A percentile compares a stretch with the other conserved stretches of the same genome.
phyloP scores from a whole-genome alignment of 495 filamentous ascomycete genomes.

The Penicillium egyptiacum region DNA sequence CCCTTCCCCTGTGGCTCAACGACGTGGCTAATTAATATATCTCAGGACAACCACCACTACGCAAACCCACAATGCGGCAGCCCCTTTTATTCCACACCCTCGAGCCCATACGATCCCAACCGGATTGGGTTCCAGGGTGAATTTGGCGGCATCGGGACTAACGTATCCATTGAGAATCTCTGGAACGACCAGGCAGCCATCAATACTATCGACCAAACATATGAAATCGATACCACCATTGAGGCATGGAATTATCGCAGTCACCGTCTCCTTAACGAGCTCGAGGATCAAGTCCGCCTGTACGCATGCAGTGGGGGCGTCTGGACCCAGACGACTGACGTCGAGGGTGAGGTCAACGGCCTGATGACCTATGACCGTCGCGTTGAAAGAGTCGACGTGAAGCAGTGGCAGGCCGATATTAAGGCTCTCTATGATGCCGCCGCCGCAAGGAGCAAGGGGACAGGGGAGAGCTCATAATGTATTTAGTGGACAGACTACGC shows the following conservation, averaged over 20 bases:
- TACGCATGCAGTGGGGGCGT: constrained; percentile 60
- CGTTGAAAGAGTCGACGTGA: constrained; percentile 51
- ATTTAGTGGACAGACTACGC: not conserved
- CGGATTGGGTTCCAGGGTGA: constrained; percentile 69
- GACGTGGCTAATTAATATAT: constrained; percentile 4
- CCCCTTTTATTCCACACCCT: constrained; percentile 57
- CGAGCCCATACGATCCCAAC: constrained; percentile 55
- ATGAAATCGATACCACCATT: constrained; percentile 59
- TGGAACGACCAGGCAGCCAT: constrained; percentile 61
- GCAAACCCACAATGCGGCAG: constrained; percentile 68
- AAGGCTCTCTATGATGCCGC: constrained; percentile 58
- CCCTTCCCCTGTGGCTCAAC: not conserved
- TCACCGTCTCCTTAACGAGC: constrained; percentile 49
- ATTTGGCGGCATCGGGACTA: constrained; percentile 65
- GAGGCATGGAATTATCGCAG: constrained; percentile 66
- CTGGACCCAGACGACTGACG: constrained; percentile 69
- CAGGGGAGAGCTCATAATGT: constrained; percentile 5
- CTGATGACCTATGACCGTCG: constrained; percentile 65
- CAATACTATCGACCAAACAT: constrained; percentile 60
- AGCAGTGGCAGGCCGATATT: constrained; percentile 62
- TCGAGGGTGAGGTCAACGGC: constrained; percentile 74
- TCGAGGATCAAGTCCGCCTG: constrained; percentile 55
- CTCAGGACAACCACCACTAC: constrained; percentile 68
- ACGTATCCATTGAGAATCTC: constrained; percentile 55
- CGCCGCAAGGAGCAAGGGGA: constrained; percentile 20